A percentile compares a stretch with the other conserved stretches of the same genome.
Evolutionary conservation across 1,139 yeast species (phyloP).

Genomic region (Sugiyamaella sp.): DNA sequence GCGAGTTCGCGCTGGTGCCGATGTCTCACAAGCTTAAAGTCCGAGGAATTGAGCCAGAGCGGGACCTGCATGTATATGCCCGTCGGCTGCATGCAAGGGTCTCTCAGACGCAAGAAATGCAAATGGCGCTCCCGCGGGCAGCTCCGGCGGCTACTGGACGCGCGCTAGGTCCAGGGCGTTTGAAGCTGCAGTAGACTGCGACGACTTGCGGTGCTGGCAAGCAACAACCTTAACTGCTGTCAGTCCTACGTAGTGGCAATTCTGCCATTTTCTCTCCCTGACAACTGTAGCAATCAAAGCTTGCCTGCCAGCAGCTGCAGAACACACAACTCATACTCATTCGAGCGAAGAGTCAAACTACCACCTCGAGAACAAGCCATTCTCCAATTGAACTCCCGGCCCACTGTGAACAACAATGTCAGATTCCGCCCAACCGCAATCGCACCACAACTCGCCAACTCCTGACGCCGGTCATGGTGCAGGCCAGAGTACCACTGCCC

Average conservation of each 20-base stretch:
- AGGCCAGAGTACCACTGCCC: neutral
- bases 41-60: no score
- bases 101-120: neutral
- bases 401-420: neutral
- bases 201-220: constrained; percentile 1
- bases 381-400: neutral
- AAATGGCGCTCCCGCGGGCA: no score
- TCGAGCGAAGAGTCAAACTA: no score
- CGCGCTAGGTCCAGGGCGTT: constrained; percentile 1
- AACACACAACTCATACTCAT: no score
- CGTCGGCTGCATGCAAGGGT: neutral
- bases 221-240: neutral
- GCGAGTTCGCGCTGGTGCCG: no score
- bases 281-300: no score
- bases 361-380: neutral
- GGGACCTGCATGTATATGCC: neutral
- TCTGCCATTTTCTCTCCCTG: neutral
- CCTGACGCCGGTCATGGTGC: neutral
- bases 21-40: no score
- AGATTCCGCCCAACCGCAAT: neutral
- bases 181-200: neutral
- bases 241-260: neutral
- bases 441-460: neutral
- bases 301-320: no score
- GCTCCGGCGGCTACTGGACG: neutral